Base-by-base conservation (phyloP, 768 basidiomycete species). In the Chlorophyllum brunneum region DNA sequence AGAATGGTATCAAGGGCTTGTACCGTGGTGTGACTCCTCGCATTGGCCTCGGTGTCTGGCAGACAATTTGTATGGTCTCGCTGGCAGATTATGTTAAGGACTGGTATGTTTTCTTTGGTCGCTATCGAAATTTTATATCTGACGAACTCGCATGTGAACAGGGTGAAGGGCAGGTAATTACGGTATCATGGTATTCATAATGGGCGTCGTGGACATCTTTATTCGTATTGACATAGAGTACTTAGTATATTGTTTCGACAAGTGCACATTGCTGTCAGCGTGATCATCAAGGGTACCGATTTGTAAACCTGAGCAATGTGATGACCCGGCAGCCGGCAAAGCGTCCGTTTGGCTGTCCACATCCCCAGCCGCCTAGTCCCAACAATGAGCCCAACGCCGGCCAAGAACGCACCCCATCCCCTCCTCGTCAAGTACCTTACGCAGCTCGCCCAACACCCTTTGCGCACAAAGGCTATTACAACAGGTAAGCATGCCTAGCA, bases 51-150 rank as follows among this genome's bases (percentile, higher is more conserved):
- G 94, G 95, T 55, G 81, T 95, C 65, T 97, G 93, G 93, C 93
- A 97, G 71, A 97, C 93, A 5, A 78, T 98, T 59, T 99, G 97
- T 78, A 99, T 99, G 95, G 95, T 98, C 59, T 94, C 92, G 18
- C 87, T 98, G 58, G 94, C 95, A 16, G 95, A 98, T 71, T 94
- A 94, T 64, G 94, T 98, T 58, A 95, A 94, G 68, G 77, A 73
- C 51, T 93, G 91, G 88, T 87, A 56, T 30, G 78, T 62, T 31
- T 55, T 30, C 49, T 23, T 3, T 11, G 11, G 31, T 16, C 40
- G 10, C 9, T 26, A 52, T 49, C 42, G 46, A 33, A 33, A 38
- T 27, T 39, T 22, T 41, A 5, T 39, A 48, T 41, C 51, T 44
- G 40, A 47, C 26, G 7, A 38, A 16, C 20, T 15, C 26, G 13